Conservation (phyloP, 148 eudicot species). For the Rhododendron henanense region DNA sequence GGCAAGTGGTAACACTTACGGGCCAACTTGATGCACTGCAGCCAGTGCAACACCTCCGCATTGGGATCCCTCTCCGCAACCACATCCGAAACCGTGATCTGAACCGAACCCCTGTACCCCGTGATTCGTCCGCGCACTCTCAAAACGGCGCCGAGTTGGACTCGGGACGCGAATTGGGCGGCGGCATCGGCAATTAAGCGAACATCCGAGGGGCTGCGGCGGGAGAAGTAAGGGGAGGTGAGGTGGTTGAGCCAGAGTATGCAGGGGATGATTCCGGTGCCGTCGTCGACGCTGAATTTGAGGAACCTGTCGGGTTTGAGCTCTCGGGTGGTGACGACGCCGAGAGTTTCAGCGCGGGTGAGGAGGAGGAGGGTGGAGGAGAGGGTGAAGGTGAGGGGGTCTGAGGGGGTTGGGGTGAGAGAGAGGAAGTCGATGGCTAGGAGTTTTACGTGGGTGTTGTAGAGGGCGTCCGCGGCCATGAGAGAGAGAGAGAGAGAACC, state of each 20-base stretch:
- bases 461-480: constrained; percentile 1
- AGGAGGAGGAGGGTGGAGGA: constrained; percentile 17
- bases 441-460: constrained; percentile 60
- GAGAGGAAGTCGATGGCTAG: constrained; percentile 63
- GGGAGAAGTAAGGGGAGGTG: constrained; percentile 54
- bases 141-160: constrained; percentile 47
- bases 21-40: constrained; percentile 62
- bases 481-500: neutral
- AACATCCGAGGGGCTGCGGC: constrained; percentile 60
- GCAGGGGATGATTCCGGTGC: constrained; percentile 69
- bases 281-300: constrained; percentile 69
- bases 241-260: constrained; percentile 81
- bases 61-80: constrained; percentile 60
- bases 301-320: constrained; percentile 60
- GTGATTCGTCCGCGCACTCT: constrained; percentile 65
- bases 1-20: constrained; percentile 28
- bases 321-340: constrained; percentile 59
- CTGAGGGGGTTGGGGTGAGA: constrained; percentile 40
- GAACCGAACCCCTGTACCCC: constrained; percentile 53
- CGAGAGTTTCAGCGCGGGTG: constrained; percentile 62
- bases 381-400: constrained; percentile 24
- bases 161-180: constrained; percentile 20
- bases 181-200: constrained; percentile 52
- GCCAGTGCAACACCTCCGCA: constrained; percentile 74
- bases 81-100: constrained; percentile 74